Conservation (phyloP, 768 basidiomycete species). For the Tephrocybe rancida region DNA sequence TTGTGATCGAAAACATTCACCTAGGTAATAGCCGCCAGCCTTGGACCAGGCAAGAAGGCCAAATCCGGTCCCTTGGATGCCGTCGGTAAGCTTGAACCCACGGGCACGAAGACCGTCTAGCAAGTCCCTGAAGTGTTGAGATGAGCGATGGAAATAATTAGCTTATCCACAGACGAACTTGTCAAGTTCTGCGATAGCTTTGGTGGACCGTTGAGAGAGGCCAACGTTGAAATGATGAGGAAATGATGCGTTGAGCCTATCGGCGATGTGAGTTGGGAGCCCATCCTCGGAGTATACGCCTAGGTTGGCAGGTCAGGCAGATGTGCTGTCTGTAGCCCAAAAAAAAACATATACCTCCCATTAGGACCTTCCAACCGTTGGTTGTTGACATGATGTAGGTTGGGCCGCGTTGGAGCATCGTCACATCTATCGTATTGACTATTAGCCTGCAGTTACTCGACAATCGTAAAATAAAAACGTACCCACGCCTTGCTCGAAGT, state of each 20-base stretch:
- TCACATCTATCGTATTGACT: conserved; percentile 44
- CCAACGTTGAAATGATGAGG: conserved; percentile 37
- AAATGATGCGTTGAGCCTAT: conserved; percentile 49
- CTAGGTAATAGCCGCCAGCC: conserved; percentile 71
- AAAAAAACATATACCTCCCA: conserved; percentile 23
- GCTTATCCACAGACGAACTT: conserved; percentile 37
- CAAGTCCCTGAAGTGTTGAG: conserved; percentile 34
- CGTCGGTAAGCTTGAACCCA: conserved; percentile 59
- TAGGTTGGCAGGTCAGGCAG: conserved; percentile 7
- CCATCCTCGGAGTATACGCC: conserved; percentile 48
- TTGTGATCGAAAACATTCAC: conserved; percentile 28
- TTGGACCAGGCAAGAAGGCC: conserved; percentile 46
- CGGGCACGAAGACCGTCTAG: conserved; percentile 56
- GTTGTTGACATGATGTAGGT: conserved; percentile 23
- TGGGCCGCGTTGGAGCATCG: conserved; percentile 60
- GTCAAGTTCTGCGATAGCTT: conserved; percentile 55
- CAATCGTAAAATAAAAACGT: not conserved
- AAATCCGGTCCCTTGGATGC: conserved; percentile 55
- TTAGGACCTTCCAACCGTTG: conserved; percentile 19
- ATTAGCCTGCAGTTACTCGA: no score
- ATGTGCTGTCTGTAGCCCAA: not conserved
- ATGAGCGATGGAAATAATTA: not conserved
- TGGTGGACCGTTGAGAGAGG: conserved; percentile 30
- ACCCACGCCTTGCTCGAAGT: conserved; percentile 46
- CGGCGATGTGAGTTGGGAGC: conserved; percentile 51